These are phyloP conservation scores for Aquilaria agallochum DNA, from an alignment of 441 rosid genomes.

Conservation along the genomic window DNA sequence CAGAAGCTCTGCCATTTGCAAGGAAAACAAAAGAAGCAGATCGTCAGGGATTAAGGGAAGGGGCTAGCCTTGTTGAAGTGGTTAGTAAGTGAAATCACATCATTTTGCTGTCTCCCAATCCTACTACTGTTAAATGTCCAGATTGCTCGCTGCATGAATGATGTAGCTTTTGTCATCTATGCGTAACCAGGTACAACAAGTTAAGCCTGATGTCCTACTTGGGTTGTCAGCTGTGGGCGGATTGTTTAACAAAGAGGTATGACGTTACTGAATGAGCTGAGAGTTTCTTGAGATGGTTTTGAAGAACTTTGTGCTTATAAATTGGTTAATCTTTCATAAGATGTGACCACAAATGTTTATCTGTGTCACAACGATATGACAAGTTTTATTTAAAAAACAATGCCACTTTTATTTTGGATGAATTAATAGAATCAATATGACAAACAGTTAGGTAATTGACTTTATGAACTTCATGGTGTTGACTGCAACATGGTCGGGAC, in stretches of 20 bases:
- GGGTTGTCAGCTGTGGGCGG: constrained; percentile 99
- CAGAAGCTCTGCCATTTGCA: constrained; percentile 81
- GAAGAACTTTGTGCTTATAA: too few relatives aligned
- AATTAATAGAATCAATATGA: too few relatives aligned
- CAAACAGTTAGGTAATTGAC: too few relatives aligned
- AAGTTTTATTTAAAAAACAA: background rate
- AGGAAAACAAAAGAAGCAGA: constrained; percentile 63
- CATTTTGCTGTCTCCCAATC: background rate
- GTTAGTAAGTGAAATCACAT: constrained; percentile 35
- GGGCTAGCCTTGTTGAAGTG: constrained; percentile 88
- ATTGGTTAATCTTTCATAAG: too few relatives aligned
- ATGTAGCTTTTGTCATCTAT: background rate
- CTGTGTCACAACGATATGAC: too few relatives aligned
- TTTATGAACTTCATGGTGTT: too few relatives aligned
- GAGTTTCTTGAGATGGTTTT: too few relatives aligned
- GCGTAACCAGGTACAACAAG: constrained; percentile 64
- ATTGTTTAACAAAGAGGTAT: constrained; percentile 83
- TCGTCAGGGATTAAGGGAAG: constrained; percentile 87
- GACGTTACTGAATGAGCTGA: constrained; percentile 5
- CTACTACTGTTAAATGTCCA: too few relatives aligned
- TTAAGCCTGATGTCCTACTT: constrained; percentile 95
- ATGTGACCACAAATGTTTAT: too few relatives aligned
- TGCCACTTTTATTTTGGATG: too few relatives aligned
- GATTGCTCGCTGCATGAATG: background rate
- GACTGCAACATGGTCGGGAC: too few relatives aligned